Conservation (phyloP, 495 filamentous ascomycete species). For the Penicillium paxilli region DNA sequence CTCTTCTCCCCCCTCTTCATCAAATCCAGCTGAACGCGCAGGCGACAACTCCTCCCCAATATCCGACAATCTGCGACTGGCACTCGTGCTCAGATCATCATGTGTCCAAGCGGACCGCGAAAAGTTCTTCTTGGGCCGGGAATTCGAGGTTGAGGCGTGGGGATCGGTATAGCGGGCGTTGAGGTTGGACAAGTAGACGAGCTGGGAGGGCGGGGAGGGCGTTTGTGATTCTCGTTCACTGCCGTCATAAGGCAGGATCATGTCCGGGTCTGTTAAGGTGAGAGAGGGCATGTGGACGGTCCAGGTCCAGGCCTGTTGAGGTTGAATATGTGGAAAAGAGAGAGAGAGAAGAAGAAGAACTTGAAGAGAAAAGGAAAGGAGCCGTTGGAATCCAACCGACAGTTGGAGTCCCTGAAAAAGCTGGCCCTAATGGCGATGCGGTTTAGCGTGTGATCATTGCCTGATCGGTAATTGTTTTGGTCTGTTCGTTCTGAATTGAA, state of each 20-base stretch:
- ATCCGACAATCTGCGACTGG: slow-evolving; percentile 67
- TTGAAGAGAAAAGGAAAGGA: slow-evolving; percentile 4
- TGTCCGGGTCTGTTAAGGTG: slow-evolving; percentile 88
- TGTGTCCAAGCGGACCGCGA: slow-evolving; percentile 49
- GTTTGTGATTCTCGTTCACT: slow-evolving; percentile 59
- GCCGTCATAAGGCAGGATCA: slow-evolving; percentile 74
- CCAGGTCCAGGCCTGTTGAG: slow-evolving; percentile 12
- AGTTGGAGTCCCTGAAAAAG: slow-evolving; percentile 22
- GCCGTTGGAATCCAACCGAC: slow-evolving; percentile 7
- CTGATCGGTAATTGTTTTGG: slow-evolving; percentile 13
- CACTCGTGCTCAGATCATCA: slow-evolving; percentile 55
- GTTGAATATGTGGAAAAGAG: not conserved
- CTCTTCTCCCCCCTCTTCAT: not conserved
- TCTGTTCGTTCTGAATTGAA: not conserved
- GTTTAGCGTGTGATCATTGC: slow-evolving; percentile 33
- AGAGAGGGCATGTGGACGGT: slow-evolving; percentile 59
- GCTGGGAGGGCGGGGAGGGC: slow-evolving; percentile 47
- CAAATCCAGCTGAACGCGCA: slow-evolving; percentile 20
- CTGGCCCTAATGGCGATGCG: slow-evolving; percentile 21
- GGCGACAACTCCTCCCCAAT: slow-evolving; percentile 64
- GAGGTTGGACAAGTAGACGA: slow-evolving; percentile 38
- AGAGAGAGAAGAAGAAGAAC: not conserved
- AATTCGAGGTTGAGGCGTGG: slow-evolving; percentile 4
- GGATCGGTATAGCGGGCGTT: slow-evolving; percentile 29
- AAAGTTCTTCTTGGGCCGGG: slow-evolving; percentile 35